Conservation (phyloP, 805 yeast genomes). For the Hanseniaspora mollemarum region DNA sequence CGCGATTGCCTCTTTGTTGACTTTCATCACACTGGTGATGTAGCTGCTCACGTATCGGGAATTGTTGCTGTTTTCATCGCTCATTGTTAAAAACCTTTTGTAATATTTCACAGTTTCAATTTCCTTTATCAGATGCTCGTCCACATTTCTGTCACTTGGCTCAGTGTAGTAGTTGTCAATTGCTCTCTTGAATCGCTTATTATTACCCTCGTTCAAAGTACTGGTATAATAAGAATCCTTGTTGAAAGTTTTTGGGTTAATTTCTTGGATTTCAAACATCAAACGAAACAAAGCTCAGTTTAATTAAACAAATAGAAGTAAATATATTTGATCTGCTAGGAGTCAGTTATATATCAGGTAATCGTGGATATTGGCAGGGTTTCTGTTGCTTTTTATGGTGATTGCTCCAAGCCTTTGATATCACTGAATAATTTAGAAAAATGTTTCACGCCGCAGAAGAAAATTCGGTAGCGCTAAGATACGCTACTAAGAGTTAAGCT, state of each 20-base stretch:
- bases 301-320: neutral
- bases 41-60: constrained; percentile 15
- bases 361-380: neutral
- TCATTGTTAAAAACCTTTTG: constrained; percentile 1
- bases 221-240: constrained; percentile 28
- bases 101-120: constrained; percentile 1
- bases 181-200: constrained; percentile 19
- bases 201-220: constrained; percentile 20
- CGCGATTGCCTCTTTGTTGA: constrained; percentile 14
- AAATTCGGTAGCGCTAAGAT: neutral
- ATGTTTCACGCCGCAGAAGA: too few species aligned
- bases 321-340: too few species aligned
- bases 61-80: neutral
- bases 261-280: constrained; percentile 26
- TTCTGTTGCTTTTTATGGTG: too few species aligned
- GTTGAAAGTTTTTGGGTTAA: constrained; percentile 26
- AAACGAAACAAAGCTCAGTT: neutral
- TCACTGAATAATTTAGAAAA: too few species aligned
- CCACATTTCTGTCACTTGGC: neutral
- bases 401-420: too few species aligned
- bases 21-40: constrained; percentile 19
- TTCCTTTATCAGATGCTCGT: neutral
- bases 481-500: too few species aligned
- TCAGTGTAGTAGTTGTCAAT: constrained; percentile 15
- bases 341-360: too few species aligned